Percentiles rank a stretch among this genome's conserved stretches.
Conservation (phyloP, 352 stramenopile species). For the Globisporangium nagaii region DNA sequence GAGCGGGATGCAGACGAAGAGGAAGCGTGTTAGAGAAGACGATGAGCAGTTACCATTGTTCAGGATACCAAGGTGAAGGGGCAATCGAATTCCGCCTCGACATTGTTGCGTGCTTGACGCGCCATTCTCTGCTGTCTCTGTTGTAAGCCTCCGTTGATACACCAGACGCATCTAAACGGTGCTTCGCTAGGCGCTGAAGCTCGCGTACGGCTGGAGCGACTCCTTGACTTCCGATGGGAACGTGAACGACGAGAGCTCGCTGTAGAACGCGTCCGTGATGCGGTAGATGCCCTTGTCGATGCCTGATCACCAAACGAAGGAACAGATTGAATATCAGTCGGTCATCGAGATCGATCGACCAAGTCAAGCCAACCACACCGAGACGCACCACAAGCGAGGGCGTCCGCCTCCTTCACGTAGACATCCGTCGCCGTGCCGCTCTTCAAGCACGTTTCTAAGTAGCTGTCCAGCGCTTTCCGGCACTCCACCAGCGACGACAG, state of each 20-base stretch:
- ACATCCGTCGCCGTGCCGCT: conserved; percentile 48
- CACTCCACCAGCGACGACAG: conserved; percentile 68
- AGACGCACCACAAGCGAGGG: conserved; percentile 34
- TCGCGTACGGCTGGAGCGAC: conserved; percentile 37
- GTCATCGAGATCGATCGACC: too few relatives aligned
- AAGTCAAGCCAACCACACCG: not conserved
- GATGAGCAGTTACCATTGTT: not conserved
- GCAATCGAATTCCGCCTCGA: too few relatives aligned
- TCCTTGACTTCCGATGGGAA: conserved; percentile 46
- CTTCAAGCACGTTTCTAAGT: conserved; percentile 69
- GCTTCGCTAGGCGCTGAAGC: conserved; percentile 44
- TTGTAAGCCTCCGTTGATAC: too few relatives aligned
- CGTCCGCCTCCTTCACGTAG: conserved; percentile 55
- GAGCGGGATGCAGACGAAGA: conserved; percentile 1
- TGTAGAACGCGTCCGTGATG: conserved; percentile 65
- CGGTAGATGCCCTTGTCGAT: conserved; percentile 78
- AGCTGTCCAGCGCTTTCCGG: conserved; percentile 49
- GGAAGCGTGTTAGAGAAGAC: not conserved
- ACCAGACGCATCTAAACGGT: too few relatives aligned
- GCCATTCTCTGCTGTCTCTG: too few relatives aligned
- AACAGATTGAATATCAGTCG: too few relatives aligned
- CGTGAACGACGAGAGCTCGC: conserved; percentile 48
- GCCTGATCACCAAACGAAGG: too few relatives aligned
- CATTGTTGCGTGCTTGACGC: too few relatives aligned
- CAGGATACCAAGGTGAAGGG: too few relatives aligned